A percentile compares a stretch with the other conserved stretches of the same genome.
These are phyloP conservation scores for Pyrenophora tritici-repentis DNA, from an alignment of 2,329 filamentous ascomycete species.

Conservation along the genomic window DNA sequence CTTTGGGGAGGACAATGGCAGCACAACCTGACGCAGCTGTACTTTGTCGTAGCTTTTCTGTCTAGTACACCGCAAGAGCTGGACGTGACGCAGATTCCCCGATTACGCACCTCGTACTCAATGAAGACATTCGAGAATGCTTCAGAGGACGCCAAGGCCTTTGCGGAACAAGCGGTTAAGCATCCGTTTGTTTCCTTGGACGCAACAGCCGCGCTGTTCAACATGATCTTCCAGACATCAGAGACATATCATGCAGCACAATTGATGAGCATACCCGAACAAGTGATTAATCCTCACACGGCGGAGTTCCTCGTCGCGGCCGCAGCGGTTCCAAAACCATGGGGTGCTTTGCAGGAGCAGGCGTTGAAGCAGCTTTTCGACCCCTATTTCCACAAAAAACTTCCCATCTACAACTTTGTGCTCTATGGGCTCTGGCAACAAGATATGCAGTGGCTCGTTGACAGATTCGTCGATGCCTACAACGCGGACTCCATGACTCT, in stretches of 20 bases:
- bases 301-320: constrained; percentile 80
- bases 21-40: constrained; percentile 83
- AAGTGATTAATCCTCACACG: constrained; percentile 71
- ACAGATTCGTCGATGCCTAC: constrained; percentile 77
- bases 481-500: constrained; percentile 71
- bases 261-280: constrained; percentile 62
- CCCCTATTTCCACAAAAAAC: constrained; percentile 79
- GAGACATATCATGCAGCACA: constrained; percentile 62
- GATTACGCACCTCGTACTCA: constrained; percentile 77
- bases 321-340: constrained; percentile 76
- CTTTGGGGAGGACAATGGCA: constrained; percentile 92
- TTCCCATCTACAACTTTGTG: constrained; percentile 82
- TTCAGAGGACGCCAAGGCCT: constrained; percentile 62
- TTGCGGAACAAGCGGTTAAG: constrained; percentile 71
- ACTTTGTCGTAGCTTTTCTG: constrained; percentile 88
- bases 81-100: constrained; percentile 83
- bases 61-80: constrained; percentile 75
- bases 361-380: constrained; percentile 79
- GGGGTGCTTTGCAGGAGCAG: constrained; percentile 74
- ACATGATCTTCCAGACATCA: constrained; percentile 64
- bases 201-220: constrained; percentile 72
- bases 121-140: constrained; percentile 65
- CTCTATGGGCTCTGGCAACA: constrained; percentile 91
- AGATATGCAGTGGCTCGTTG: constrained; percentile 83
- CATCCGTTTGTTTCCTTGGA: constrained; percentile 89